Evolutionary conservation across 345 rosid genomes (phyloP).

Genomic region (Hibiscus syriacus): DNA sequence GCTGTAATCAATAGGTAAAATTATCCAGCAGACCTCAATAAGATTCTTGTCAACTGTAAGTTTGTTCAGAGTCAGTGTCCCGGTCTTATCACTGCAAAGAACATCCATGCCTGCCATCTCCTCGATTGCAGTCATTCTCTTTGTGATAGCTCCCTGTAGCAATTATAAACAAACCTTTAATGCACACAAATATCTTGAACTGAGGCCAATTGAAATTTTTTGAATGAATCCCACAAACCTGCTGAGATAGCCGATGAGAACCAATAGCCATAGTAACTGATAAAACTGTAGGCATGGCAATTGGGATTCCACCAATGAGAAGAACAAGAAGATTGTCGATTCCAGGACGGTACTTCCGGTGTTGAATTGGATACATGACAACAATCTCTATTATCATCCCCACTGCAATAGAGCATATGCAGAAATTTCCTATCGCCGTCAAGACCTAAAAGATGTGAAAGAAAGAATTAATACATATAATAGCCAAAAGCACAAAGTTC

Average conservation of each 20-base stretch:
- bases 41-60: slow-evolving; percentile 94
- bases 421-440: slow-evolving; percentile 96
- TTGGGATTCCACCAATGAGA: slow-evolving; percentile 97
- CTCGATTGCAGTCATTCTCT: slow-evolving; percentile 99
- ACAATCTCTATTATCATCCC: slow-evolving; percentile 92
- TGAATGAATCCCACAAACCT: slow-evolving; percentile 40
- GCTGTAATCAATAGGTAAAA: slow-evolving; percentile 2
- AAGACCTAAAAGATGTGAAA: slow-evolving; percentile 55
- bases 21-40: slow-evolving; percentile 54
- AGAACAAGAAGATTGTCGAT: slow-evolving; percentile 98
- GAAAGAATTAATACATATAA: slow-evolving; percentile 1
- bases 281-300: slow-evolving; percentile 98
- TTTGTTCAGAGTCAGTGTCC: slow-evolving; percentile 87
- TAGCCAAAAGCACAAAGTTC: neutral
- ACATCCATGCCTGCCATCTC: slow-evolving; percentile 99
- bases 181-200: slow-evolving; percentile 13
- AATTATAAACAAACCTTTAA: slow-evolving; percentile 7
- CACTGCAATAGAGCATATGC: slow-evolving; percentile 91
- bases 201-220: slow-evolving; percentile 3
- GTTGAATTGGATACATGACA: slow-evolving; percentile 97
- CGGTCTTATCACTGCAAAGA: slow-evolving; percentile 98
- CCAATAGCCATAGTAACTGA: slow-evolving; percentile 99
- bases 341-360: slow-evolving; percentile 85
- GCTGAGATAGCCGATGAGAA: slow-evolving; percentile 88
- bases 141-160: slow-evolving; percentile 68